Evolutionary conservation across 257 asterid genomes (phyloP).

Genomic region (Fraxinus pennsylvanica): DNA sequence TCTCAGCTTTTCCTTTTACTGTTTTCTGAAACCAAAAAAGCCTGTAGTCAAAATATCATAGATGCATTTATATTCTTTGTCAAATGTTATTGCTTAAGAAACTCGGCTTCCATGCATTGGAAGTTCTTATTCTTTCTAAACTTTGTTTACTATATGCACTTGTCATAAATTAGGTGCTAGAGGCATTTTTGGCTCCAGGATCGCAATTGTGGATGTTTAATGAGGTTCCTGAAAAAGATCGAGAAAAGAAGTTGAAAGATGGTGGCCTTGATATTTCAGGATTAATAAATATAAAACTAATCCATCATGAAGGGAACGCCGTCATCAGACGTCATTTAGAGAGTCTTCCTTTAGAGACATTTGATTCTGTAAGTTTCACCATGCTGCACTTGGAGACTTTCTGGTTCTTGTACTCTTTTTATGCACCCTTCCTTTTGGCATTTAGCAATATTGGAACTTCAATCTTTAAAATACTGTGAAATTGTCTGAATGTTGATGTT

Average conservation of each 20-base stretch:
- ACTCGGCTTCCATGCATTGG: not conserved
- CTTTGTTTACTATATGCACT: slow-evolving; percentile 18
- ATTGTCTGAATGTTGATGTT: slow-evolving; percentile 13
- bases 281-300: slow-evolving; percentile 74
- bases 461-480: not conserved
- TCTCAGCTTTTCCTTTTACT: not conserved
- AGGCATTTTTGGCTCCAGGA: slow-evolving; percentile 84
- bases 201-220: slow-evolving; percentile 97
- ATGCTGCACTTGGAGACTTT: slow-evolving; percentile 23
- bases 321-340: slow-evolving; percentile 93
- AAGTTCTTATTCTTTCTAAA: slow-evolving; percentile 10
- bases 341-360: slow-evolving; percentile 88
- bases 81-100: slow-evolving; percentile 10
- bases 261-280: slow-evolving; percentile 91
- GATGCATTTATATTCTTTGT: not conserved
- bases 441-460: not conserved
- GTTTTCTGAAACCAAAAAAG: slow-evolving; percentile 3
- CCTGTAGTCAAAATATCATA: no score
- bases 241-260: slow-evolving; percentile 78
- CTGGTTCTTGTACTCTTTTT: slow-evolving; percentile 1
- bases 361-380: slow-evolving; percentile 85
- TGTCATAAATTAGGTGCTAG: slow-evolving; percentile 60
- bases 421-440: slow-evolving; percentile 16
- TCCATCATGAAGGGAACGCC: slow-evolving; percentile 90
- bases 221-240: slow-evolving; percentile 78